Evolutionary conservation across 306 rosid species (phyloP).

Genomic region (Mucuna pruriens): DNA sequence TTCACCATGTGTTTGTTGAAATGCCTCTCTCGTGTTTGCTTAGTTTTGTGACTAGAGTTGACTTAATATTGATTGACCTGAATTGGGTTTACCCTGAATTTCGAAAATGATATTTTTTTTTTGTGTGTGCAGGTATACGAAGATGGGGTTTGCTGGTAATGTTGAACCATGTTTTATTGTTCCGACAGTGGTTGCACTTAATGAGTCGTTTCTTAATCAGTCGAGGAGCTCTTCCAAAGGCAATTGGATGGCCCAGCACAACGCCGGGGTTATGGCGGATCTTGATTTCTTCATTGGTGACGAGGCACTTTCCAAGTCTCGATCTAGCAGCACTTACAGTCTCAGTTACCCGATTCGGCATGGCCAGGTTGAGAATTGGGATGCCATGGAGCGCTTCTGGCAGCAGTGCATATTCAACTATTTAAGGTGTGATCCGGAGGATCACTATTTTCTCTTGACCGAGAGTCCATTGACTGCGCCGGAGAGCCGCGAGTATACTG

Average conservation of each 20-base stretch:
- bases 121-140: slow-evolving; percentile 76
- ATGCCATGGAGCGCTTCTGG: slow-evolving; percentile 97
- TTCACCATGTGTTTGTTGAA: slow-evolving; percentile 45
- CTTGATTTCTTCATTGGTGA: slow-evolving; percentile 98
- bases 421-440: slow-evolving; percentile 99
- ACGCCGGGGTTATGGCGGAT: slow-evolving; percentile 99
- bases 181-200: slow-evolving; percentile 89
- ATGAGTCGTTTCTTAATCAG: slow-evolving; percentile 85
- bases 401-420: slow-evolving; percentile 96
- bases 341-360: slow-evolving; percentile 81
- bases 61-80: neutral
- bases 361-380: slow-evolving; percentile 98
- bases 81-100: slow-evolving; percentile 26
- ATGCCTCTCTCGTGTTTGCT: slow-evolving; percentile 32
- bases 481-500: slow-evolving; percentile 96
- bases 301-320: slow-evolving; percentile 79
- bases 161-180: slow-evolving; percentile 93
- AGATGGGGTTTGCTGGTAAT: slow-evolving; percentile 98
- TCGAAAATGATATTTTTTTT: slow-evolving; percentile 1
- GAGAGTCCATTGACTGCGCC: slow-evolving; percentile 98
- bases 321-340: slow-evolving; percentile 84
- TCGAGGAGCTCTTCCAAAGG: slow-evolving; percentile 76
- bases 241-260: slow-evolving; percentile 87
- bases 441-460: slow-evolving; percentile 90
- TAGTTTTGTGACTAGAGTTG: neutral